These are phyloP conservation scores for Quillaja saponaria DNA, from an alignment of 306 rosid species.

Conservation along the genomic window DNA sequence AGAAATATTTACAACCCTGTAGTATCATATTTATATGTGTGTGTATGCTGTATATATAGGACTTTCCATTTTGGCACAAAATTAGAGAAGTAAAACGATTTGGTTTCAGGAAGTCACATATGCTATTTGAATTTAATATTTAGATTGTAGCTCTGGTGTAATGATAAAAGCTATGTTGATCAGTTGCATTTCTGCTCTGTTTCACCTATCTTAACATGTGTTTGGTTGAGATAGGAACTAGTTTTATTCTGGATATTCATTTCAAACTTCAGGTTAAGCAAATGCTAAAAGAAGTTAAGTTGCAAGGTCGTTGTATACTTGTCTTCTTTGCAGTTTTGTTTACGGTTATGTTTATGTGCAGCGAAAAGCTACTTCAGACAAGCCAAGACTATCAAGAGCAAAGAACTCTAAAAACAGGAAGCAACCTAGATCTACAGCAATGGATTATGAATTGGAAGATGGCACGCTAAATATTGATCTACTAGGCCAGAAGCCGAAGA, in stretches of 20 bases:
- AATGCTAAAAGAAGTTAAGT: neutral
- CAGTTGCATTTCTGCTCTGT: neutral
- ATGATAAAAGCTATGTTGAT: neutral
- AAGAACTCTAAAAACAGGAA: constrained; percentile 51
- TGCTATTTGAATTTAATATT: too few relatives aligned
- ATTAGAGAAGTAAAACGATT: too few relatives aligned
- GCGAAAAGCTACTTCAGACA: constrained; percentile 64
- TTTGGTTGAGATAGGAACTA: neutral
- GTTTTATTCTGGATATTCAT: neutral
- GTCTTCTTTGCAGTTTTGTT: constrained; percentile 18
- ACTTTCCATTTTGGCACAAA: too few relatives aligned
- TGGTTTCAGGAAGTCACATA: too few relatives aligned
- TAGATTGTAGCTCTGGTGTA: too few relatives aligned
- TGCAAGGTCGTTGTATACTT: constrained; percentile 12
- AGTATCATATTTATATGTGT: too few relatives aligned
- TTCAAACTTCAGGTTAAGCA: constrained; percentile 17
- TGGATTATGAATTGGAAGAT: constrained; percentile 54
- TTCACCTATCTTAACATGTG: too few relatives aligned
- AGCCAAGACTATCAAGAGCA: constrained; percentile 42
- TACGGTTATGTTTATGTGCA: constrained; percentile 42
- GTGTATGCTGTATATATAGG: too few relatives aligned
- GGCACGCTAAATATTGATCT: constrained; percentile 41
- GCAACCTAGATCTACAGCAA: constrained; percentile 27
- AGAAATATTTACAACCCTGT: too few relatives aligned
- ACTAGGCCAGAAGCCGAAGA: constrained; percentile 54